Base-by-base conservation (phyloP, 164 flowering plant genomes). In the Vitis rupestris region DNA sequence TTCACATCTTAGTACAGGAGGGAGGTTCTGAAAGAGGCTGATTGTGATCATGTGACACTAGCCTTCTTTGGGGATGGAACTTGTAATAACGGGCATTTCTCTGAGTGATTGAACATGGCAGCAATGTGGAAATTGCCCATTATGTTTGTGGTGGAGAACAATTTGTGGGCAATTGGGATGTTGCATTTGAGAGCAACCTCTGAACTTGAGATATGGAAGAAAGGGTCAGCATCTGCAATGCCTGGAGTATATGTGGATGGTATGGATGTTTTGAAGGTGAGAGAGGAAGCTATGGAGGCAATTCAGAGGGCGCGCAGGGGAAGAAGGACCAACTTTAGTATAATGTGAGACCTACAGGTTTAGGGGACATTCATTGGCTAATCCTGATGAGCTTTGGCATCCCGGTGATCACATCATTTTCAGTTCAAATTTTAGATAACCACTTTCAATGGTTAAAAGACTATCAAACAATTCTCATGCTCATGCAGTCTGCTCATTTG, bases 161-260 rank as follows among this genome's bases (percentile, higher is more conserved):
- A 94, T 76, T 80, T 94, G 86, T 94, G 98, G 97, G 98, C 98
- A 4, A 94, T 94, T 82, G 98, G 98, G 69, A 94, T 92, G 98
- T 90, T 95, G 2, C 97, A 94, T 72, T 70, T 90, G 78, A 86
- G 98, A 70, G 88, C 98, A 1, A 94, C 98, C 47, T 92, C 97
- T 9, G 97, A 90, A 82, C 97, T 97, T 13, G 84, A 85, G 77
- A 94, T 94, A 66, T 92, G 93, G 90, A 94, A 92, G 85, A 94
- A 94, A 64, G 85, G 83, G 11, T 83, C 83, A 1, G 94, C 98
- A 3, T 94, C 92, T 74, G 97, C 95, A 49, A 90, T 94, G 97
- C 97, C 98, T 7, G 98, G 98, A 10, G 82, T 89, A 16, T 97
- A 90, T 83, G 98, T 94, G 17, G 98, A 92, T 75, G 98, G 97